A percentile compares a stretch with the other conserved stretches of the same genome.
Evolutionary conservation across 345 rosid species (phyloP).

Genomic region (Carallia pectinifolia): DNA sequence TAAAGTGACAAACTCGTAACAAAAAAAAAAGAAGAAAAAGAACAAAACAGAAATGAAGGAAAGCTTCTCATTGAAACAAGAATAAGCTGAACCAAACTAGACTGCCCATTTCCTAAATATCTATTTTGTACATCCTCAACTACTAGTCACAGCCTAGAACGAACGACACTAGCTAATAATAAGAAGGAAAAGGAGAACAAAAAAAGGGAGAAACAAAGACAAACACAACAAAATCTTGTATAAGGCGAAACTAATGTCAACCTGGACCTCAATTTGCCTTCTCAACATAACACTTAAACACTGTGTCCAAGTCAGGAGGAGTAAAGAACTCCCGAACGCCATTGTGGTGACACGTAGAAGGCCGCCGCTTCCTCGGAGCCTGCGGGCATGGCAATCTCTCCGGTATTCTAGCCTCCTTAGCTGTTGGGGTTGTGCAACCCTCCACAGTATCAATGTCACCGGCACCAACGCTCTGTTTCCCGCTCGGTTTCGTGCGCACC

Average conservation of each 20-base stretch:
- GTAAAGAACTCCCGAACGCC: slow-evolving; percentile 72
- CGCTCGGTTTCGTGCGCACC: slow-evolving; percentile 52
- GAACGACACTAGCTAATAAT: slow-evolving; percentile 17
- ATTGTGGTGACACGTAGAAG: slow-evolving; percentile 49
- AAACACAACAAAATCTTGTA: slow-evolving; percentile 12
- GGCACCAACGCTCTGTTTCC: slow-evolving; percentile 29
- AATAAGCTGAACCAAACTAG: slow-evolving; percentile 10
- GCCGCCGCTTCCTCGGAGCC: slow-evolving; percentile 75
- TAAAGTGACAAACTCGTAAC: slow-evolving; percentile 19
- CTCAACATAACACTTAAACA: slow-evolving; percentile 64
- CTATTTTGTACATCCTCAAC: slow-evolving; percentile 39
- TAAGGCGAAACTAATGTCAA: slow-evolving; percentile 3
- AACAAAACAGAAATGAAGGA: background rate
- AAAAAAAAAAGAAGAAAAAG: too few relatives aligned
- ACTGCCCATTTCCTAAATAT: slow-evolving; percentile 35
- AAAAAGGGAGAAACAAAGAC: background rate
- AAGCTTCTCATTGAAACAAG: background rate
- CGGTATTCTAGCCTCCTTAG: slow-evolving; percentile 70
- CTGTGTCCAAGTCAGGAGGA: slow-evolving; percentile 79
- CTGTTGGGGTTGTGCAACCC: slow-evolving; percentile 71
- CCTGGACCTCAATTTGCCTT: slow-evolving; percentile 40
- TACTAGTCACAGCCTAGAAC: slow-evolving; percentile 17
- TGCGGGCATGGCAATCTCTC: slow-evolving; percentile 71
- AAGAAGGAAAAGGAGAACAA: slow-evolving; percentile 2
- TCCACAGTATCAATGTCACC: slow-evolving; percentile 38